Conservation (phyloP, 148 eudicot species). For the Cornus kousa region DNA sequence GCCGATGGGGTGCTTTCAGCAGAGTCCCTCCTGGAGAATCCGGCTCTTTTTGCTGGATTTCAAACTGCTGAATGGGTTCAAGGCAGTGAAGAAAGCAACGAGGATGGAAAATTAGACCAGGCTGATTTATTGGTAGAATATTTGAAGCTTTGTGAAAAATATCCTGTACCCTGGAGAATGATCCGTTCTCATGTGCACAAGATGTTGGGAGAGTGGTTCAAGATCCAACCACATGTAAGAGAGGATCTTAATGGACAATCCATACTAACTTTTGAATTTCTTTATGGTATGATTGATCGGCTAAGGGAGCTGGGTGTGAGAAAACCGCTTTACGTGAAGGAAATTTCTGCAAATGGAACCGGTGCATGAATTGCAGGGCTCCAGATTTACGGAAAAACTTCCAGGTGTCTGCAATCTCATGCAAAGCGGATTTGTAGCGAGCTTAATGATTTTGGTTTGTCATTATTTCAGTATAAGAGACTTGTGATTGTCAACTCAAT, state of each 20-base stretch:
- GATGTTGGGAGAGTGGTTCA: slow-evolving; percentile 92
- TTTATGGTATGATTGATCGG: slow-evolving; percentile 58
- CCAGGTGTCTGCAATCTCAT: no score
- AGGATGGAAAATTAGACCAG: slow-evolving; percentile 60
- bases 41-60: slow-evolving; percentile 89
- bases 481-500: background rate
- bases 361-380: slow-evolving; percentile 11
- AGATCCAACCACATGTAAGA: slow-evolving; percentile 69
- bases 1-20: slow-evolving; percentile 93
- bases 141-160: slow-evolving; percentile 73
- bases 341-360: slow-evolving; percentile 21
- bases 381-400: background rate
- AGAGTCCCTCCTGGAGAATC: slow-evolving; percentile 92
- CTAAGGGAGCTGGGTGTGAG: slow-evolving; percentile 58
- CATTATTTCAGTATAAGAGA: background rate
- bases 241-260: slow-evolving; percentile 73
- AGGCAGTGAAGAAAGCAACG: slow-evolving; percentile 28
- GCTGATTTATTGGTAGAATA: slow-evolving; percentile 71
- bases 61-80: slow-evolving; percentile 76
- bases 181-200: slow-evolving; percentile 87
- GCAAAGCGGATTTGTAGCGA: background rate
- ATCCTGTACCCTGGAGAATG: slow-evolving; percentile 97
- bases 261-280: slow-evolving; percentile 69
- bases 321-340: slow-evolving; percentile 61
- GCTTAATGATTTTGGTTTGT: background rate